Conservation (phyloP, 2,329 filamentous ascomycete species). For the Aureobasidium sp. region DNA sequence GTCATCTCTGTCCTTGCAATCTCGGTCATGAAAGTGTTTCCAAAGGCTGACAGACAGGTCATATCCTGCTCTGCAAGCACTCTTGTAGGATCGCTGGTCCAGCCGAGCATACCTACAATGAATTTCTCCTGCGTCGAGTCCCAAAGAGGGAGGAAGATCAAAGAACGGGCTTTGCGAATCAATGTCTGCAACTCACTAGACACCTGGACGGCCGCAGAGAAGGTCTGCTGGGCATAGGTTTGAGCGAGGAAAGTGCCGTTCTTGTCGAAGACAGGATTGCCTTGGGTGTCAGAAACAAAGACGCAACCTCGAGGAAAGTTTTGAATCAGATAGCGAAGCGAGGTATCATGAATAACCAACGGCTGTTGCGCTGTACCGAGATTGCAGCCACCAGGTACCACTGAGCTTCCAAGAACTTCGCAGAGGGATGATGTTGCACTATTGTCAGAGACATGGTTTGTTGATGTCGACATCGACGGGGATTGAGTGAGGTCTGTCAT, state of each 20-base stretch:
- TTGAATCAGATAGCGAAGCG: neutral
- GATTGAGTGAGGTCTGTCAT: neutral
- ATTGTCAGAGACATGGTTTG: neutral
- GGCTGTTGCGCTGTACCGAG: neutral
- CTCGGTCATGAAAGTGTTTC: conserved; percentile 48
- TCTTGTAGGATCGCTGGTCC: conserved; percentile 31
- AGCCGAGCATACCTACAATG: conserved; percentile 33
- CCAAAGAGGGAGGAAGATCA: conserved; percentile 43
- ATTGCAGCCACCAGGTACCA: neutral
- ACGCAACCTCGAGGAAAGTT: neutral
- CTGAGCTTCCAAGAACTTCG: neutral
- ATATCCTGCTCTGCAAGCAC: conserved; percentile 19
- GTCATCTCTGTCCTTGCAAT: conserved; percentile 40
- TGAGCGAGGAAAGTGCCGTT: neutral
- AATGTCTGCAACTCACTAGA: neutral
- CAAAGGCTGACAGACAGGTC: conserved; percentile 33
- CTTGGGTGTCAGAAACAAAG: neutral
- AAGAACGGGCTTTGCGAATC: conserved; percentile 20
- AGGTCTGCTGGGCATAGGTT: neutral
- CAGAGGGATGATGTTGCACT: neutral
- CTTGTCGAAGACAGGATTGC: neutral
- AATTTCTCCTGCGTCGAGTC: conserved; percentile 33
- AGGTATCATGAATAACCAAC: neutral
- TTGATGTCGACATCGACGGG: neutral
- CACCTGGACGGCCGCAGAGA: neutral